These are phyloP conservation scores for Plasmopara halstedii DNA, from an alignment of 352 stramenopile genomes.

Conservation along the genomic window DNA sequence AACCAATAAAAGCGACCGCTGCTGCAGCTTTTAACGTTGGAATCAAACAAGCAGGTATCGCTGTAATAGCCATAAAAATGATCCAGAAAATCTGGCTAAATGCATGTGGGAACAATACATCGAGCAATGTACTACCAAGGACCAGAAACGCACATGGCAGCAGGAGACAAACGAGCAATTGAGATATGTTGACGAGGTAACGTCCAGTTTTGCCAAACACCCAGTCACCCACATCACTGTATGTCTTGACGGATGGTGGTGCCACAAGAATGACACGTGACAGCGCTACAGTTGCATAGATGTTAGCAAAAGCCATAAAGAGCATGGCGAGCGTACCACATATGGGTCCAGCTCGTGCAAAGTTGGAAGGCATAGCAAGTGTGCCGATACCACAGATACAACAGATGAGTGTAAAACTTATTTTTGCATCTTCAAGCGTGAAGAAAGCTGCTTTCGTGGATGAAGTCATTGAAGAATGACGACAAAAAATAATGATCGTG, in stretches of 20 bases:
- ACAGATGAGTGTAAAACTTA: slow-evolving; percentile 53
- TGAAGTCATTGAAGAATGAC: slow-evolving; percentile 5
- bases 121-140: slow-evolving; percentile 36
- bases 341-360: slow-evolving; percentile 36
- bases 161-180: slow-evolving; percentile 39
- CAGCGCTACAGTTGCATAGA: slow-evolving; percentile 45
- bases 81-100: slow-evolving; percentile 38
- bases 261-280: slow-evolving; percentile 35
- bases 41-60: slow-evolving; percentile 24
- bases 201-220: slow-evolving; percentile 28
- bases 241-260: slow-evolving; percentile 34
- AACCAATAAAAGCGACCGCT: slow-evolving; percentile 20
- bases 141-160: slow-evolving; percentile 44
- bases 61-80: slow-evolving; percentile 29
- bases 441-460: slow-evolving; percentile 18
- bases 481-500: not conserved
- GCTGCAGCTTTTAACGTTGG: slow-evolving; percentile 23
- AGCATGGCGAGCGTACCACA: slow-evolving; percentile 39
- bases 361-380: slow-evolving; percentile 60
- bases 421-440: slow-evolving; percentile 52
- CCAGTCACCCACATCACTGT: slow-evolving; percentile 38
- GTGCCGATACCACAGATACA: slow-evolving; percentile 59
- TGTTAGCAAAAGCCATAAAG: slow-evolving; percentile 61
- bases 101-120: slow-evolving; percentile 43
- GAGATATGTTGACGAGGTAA: slow-evolving; percentile 33